A percentile compares a stretch with the other conserved stretches of the same genome.
phyloP scores from a whole-genome alignment of 2,329 filamentous ascomycete species.

The Aureobasidium sp. region DNA sequence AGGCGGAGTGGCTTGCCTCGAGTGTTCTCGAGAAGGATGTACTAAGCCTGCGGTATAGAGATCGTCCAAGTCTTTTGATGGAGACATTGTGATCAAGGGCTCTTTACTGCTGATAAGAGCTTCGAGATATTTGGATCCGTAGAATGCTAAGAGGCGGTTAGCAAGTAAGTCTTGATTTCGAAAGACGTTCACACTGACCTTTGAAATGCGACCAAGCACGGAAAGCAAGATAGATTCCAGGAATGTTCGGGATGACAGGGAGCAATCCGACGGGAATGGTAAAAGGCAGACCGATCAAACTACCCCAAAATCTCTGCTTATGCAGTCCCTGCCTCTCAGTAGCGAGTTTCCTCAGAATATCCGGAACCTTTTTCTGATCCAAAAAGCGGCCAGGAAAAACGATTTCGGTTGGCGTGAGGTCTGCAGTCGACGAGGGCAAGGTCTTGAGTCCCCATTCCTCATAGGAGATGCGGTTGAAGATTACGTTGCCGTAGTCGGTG shows the following conservation, averaged over 20 bases:
- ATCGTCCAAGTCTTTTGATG: conserved; percentile 75
- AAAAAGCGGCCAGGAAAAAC: conserved; percentile 80
- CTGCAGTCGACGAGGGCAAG: conserved; percentile 80
- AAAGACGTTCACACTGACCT: conserved; percentile 34
- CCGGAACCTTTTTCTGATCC: conserved; percentile 63
- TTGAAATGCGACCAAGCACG: conserved; percentile 93
- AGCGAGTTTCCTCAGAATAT: conserved; percentile 74
- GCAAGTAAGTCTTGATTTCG: neutral
- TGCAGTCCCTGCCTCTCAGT: conserved; percentile 86
- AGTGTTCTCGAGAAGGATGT: conserved; percentile 44
- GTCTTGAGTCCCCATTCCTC: conserved; percentile 99
- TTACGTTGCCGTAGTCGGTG: conserved; percentile 83
- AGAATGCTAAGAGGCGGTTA: conserved; percentile 62
- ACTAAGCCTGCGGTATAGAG: conserved; percentile 70
- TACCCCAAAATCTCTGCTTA: conserved; percentile 80
- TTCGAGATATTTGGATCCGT: conserved; percentile 85
- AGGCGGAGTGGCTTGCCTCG: conserved; percentile 42
- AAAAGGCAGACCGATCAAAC: conserved; percentile 83
- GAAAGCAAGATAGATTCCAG: conserved; percentile 67
- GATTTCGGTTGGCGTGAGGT: conserved; percentile 55
- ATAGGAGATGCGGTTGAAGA: conserved; percentile 89
- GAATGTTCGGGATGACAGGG: conserved; percentile 23
- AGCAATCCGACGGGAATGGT: conserved; percentile 63
- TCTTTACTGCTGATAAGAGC: conserved; percentile 77
- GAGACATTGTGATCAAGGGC: conserved; percentile 66